Evolutionary conservation across 169 alveolate species (phyloP), one percentile per base, ranked within the genome.

Genomic region (Cyclospora cayetanensis): DNA sequence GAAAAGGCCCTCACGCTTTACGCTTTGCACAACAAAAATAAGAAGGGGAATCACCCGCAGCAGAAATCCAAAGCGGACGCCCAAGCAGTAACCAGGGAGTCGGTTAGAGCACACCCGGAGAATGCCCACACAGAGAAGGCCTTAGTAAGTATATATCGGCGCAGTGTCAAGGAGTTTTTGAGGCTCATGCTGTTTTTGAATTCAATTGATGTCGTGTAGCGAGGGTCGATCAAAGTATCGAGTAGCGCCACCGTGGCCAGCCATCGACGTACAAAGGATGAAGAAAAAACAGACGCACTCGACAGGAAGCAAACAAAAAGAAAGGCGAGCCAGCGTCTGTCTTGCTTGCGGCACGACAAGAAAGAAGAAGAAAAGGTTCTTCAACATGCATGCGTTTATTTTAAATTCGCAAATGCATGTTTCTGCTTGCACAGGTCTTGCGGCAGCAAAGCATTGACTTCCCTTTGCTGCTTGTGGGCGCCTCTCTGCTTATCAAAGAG

Each of bases 361-460:
- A 34, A 35, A 34, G 55, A 72, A n/a, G 83, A 72, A 39, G 12
- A 52, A 35, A 55, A 72, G 52, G 83, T 37, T 20, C 52, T 9
- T 3, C 52, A n/a, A 35, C 52, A 22, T 66, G 31, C 25, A 9
- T 66, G 41, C 22, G n/a, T 27, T 27, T 66, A 11, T 55, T 55
- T 55, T 2, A 4, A 46, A 46, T 15, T 22, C 11, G 60, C 60
- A 46, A 46, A 46, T 46, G 60, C 25, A 25, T 42, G 4, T 72
- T 4, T 72, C 20, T 39, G 12, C 11, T 39, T 15, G 25, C 9
- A 0, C 66, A 74, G 85, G 85, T n/a, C 20, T 25, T 74, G 66
- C 63, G 85, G 34, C 66, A 74, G 39, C 85, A 74, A n/a, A 20
- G 85, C 55, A 31, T 11, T 18, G 85, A 74, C 3, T 74, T 41